Evolutionary conservation across 2,329 filamentous ascomycete species (phyloP).

Genomic region (Trichoderma sp.): DNA sequence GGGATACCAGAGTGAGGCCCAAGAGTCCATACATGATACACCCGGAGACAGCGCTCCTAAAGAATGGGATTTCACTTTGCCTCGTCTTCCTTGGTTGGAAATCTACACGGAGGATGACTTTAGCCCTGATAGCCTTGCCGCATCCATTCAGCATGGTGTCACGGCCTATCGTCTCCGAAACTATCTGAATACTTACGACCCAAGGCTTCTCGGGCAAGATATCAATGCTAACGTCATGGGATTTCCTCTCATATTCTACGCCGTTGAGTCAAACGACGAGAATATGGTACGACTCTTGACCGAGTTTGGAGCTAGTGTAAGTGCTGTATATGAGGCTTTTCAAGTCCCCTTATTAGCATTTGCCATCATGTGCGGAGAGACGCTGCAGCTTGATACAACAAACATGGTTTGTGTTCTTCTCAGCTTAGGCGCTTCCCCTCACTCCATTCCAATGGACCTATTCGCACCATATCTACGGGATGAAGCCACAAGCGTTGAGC

Average conservation of each 20-base stretch:
- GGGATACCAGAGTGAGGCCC: background rate
- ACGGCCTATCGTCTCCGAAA: background rate
- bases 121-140: background rate
- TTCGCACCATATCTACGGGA: background rate
- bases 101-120: background rate
- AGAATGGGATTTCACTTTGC: slow-evolving; percentile 15
- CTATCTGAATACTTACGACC: background rate
- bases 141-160: slow-evolving; percentile 4
- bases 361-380: slow-evolving; percentile 14
- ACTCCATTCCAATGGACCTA: background rate
- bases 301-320: background rate
- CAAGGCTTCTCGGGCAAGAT: background rate
- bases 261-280: slow-evolving; percentile 12
- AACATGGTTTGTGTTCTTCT: slow-evolving; percentile 19
- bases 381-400: background rate
- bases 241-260: slow-evolving; percentile 13
- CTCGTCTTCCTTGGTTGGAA: background rate
- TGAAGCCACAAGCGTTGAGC: background rate
- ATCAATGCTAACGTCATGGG: slow-evolving; percentile 7
- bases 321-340: background rate
- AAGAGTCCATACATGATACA: background rate
- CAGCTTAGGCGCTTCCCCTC: slow-evolving; percentile 8
- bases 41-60: no score
- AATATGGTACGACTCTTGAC: slow-evolving; percentile 11
- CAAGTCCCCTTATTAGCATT: slow-evolving; percentile 14